Evolutionary conservation across 768 basidiomycete species (phyloP), one percentile per base, ranked within the genome.

Genomic region (Tulasnella sp.): DNA sequence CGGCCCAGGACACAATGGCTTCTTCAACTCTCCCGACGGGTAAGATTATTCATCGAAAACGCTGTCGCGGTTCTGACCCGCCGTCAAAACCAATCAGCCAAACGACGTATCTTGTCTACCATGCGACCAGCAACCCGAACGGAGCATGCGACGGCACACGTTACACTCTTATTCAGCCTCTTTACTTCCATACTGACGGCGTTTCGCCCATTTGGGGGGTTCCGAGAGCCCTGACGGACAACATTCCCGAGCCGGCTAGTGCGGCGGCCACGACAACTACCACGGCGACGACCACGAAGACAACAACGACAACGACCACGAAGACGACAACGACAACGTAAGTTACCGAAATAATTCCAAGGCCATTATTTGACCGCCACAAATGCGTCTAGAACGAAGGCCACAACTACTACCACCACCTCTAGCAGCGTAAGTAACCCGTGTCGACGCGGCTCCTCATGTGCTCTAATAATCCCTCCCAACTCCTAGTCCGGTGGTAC

Each of bases 121-220:
- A 77, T 58, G 77, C 77, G 22, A 77, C 42, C 39, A 19, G 72
- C 45, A 68, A 39, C 45, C 67, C 71, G 37, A 70, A 70, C 40
- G 77, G 77, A 42, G 49, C n/a, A 15, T 77, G 77, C 54, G 77
- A 77, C 36, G 77, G 77, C 38, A 75, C 19, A 14, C 75, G 77
- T 11, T 77, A 74, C 64, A 77, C 77, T 5, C 64, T 75, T 49
- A 64, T 74, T 15, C 77, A 77, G 73, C 77, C 77, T 11, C 49
- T 77, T 19, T 67, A 74, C 73, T 77, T 70, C 70, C 54, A 77
- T 39, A 40, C 31, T 45, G 77, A 74, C 31, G 71, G 77, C 3
- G 69, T 71, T 0, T 5, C 69, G n/a, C 69, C 69, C 2, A 71
- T 29, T 31, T 71, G 69, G 69, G 69, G 69, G 14, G 69, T 71